Conservation (phyloP, 2,329 filamentous ascomycete genomes). For the Aureobasidium sp. region DNA sequence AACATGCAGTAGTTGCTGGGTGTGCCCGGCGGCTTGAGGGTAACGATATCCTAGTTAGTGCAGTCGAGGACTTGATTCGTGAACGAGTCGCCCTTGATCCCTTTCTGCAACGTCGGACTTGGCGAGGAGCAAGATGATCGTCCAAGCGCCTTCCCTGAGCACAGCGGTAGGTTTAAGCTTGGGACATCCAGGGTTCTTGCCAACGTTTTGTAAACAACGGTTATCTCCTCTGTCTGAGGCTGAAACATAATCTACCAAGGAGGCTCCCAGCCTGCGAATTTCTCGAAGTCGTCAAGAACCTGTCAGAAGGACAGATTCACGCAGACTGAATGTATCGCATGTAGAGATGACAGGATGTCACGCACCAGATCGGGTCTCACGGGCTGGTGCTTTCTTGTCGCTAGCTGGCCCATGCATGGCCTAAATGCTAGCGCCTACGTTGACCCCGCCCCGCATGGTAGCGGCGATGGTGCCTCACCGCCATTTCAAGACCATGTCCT, state of each 20-base stretch:
- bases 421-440: constrained; percentile 2
- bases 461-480: constrained; percentile 18
- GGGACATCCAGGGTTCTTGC: not conserved
- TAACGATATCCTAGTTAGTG: not conserved
- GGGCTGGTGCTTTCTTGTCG: not conserved
- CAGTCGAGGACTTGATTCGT: not conserved
- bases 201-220: constrained; percentile 10
- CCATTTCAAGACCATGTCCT: constrained; percentile 10
- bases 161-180: not conserved
- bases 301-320: not conserved
- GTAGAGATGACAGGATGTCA: not conserved
- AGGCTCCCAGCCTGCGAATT: not conserved
- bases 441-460: constrained; percentile 17
- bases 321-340: not conserved
- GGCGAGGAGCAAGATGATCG: not conserved
- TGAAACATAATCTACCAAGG: constrained; percentile 5
- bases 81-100: constrained; percentile 8
- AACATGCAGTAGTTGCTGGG: constrained; percentile 1
- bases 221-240: constrained; percentile 12
- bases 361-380: not conserved
- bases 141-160: constrained; percentile 1
- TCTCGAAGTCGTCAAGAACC: not conserved
- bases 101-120: constrained; percentile 7
- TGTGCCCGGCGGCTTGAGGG: not conserved
- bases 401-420: constrained; percentile 7